phyloP scores from a whole-genome alignment of 371 early-diverging fungal species.

The Umbelopsis sp. region DNA sequence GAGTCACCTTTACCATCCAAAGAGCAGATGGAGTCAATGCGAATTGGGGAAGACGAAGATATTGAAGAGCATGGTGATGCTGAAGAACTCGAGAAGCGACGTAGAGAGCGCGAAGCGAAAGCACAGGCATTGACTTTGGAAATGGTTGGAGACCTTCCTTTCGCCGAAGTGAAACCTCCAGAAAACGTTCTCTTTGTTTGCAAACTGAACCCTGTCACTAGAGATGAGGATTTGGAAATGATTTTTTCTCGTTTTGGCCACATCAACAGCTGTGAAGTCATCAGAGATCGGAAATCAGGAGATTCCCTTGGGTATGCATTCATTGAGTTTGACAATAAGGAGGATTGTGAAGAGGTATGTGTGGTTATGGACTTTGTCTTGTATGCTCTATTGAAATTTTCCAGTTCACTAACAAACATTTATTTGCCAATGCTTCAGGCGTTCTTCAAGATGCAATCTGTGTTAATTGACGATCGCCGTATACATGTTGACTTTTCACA shows the following conservation, averaged over 20 bases:
- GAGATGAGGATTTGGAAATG: conserved; percentile 89
- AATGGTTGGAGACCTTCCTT: conserved; percentile 97
- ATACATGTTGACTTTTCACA: conserved; percentile 99
- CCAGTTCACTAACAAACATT: neutral
- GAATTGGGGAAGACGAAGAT: conserved; percentile 86
- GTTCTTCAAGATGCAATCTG: conserved; percentile 91
- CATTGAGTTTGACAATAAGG: conserved; percentile 91
- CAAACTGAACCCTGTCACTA: conserved; percentile 91
- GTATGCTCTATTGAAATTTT: neutral
- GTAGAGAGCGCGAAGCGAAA: conserved; percentile 78
- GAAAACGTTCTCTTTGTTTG: conserved; percentile 98
- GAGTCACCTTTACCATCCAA: conserved; percentile 83
- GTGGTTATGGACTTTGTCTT: neutral
- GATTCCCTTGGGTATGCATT: conserved; percentile 94
- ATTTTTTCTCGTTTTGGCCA: conserved; percentile 94
- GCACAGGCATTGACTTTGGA: conserved; percentile 94
- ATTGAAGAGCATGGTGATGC: conserved; percentile 72
- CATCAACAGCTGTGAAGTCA: conserved; percentile 89
- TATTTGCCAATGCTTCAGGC: conserved; percentile 41
- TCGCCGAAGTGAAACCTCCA: conserved; percentile 95
- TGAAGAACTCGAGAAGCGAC: conserved; percentile 71
- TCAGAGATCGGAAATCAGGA: conserved; percentile 85
- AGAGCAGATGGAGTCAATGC: conserved; percentile 75
- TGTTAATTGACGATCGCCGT: conserved; percentile 94
- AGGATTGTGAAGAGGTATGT: conserved; percentile 81